Conservation (phyloP, 1,284 basidiomycete species). For the Apiotrichum gamsii region DNA sequence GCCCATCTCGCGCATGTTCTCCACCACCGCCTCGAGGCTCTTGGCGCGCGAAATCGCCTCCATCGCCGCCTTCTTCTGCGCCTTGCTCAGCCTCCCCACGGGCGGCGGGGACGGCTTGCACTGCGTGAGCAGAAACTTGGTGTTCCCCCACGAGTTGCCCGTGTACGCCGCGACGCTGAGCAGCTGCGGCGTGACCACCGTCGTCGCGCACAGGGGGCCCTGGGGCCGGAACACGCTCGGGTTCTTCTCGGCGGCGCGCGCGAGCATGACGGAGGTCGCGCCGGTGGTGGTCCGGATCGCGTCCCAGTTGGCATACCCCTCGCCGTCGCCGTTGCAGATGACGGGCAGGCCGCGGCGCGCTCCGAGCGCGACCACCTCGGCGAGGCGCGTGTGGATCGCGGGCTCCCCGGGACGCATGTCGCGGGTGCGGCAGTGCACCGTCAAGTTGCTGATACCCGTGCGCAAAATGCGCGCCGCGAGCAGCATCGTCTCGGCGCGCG, state of each 20-base stretch:
- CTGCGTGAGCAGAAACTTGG: constrained; percentile 84
- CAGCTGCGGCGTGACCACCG: constrained; percentile 64
- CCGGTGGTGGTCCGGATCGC: constrained; percentile 69
- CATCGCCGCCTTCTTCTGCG: constrained; percentile 56
- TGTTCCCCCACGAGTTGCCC: constrained; percentile 72
- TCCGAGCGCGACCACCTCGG: constrained; percentile 69
- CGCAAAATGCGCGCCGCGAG: constrained; percentile 79
- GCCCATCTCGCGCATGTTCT: neutral
- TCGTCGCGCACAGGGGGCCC: constrained; percentile 64
- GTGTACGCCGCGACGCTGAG: constrained; percentile 64
- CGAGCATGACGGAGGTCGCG: constrained; percentile 92
- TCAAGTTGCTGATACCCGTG: constrained; percentile 83
- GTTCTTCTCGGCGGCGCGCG: constrained; percentile 87
- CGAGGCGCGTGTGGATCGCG: constrained; percentile 71
- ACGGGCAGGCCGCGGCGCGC: constrained; percentile 62
- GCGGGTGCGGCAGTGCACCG: constrained; percentile 91
- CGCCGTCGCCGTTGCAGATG: constrained; percentile 90
- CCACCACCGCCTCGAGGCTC: constrained; percentile 57
- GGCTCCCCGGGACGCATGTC: constrained; percentile 81
- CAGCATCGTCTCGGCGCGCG: constrained; percentile 75
- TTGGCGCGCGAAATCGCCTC: constrained; percentile 60
- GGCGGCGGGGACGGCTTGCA: constrained; percentile 56
- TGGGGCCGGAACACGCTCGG: constrained; percentile 73
- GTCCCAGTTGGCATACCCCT: constrained; percentile 69
- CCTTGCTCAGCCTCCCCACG: constrained; percentile 55